Evolutionary conservation across 352 stramenopile species (phyloP).

Genomic region (Thalassiosira oceanica): DNA sequence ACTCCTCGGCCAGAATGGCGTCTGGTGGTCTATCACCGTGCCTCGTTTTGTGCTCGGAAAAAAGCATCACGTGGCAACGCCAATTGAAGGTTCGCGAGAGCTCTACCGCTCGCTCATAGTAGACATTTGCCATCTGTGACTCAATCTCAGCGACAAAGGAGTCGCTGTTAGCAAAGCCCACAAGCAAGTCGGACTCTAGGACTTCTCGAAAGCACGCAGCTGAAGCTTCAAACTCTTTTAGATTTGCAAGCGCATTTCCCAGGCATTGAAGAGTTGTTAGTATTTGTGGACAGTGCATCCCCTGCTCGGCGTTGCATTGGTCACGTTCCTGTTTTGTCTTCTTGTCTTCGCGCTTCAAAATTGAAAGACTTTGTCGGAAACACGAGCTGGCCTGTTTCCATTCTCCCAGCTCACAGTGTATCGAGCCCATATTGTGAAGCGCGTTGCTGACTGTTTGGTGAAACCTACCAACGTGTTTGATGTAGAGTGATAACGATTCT

Average conservation of each 20-base stretch:
- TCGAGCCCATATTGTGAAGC: conserved; percentile 60
- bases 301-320: conserved; percentile 6
- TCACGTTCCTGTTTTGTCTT: conserved; percentile 46
- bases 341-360: conserved; percentile 56
- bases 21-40: conserved; percentile 22
- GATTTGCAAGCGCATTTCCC: conserved; percentile 47
- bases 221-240: conserved; percentile 60
- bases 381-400: conserved; percentile 56
- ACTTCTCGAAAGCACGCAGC: conserved; percentile 56
- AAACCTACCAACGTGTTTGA: conserved; percentile 50
- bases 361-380: conserved; percentile 52
- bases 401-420: conserved; percentile 57
- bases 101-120: conserved; percentile 44
- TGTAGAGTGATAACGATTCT: conserved; percentile 65
- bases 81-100: conserved; percentile 40
- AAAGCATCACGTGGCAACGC: conserved; percentile 46
- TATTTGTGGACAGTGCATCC: conserved; percentile 16
- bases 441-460: conserved; percentile 60
- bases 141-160: conserved; percentile 34
- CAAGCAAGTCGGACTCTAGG: neutral
- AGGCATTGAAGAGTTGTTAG: conserved; percentile 43
- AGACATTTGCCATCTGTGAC: conserved; percentile 48
- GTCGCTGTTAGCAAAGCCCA: neutral
- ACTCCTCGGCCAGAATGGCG: conserved; percentile 33
- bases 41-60: conserved; percentile 29